Conservation (phyloP, 2,329 filamentous ascomycete genomes). For the Penicillium italicum region DNA sequence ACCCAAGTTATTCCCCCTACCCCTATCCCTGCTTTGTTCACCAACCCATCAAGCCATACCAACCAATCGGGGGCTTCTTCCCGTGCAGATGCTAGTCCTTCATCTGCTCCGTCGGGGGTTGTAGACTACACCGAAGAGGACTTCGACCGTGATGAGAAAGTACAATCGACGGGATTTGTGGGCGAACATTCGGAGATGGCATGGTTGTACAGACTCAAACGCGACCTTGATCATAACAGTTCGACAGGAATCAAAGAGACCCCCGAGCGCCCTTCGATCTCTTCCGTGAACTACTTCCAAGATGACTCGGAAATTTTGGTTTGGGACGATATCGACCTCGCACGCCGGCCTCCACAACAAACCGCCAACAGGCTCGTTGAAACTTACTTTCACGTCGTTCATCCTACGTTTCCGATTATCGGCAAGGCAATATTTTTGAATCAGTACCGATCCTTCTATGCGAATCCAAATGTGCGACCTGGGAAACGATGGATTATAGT, state of each 20-base stretch:
- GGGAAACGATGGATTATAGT: constrained; percentile 43
- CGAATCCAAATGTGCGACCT: constrained; percentile 30
- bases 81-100: constrained; percentile 14
- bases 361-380: constrained; percentile 41
- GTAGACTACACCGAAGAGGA: constrained; percentile 45
- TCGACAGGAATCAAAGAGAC: constrained; percentile 16
- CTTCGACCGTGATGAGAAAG: constrained; percentile 40
- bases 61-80: neutral
- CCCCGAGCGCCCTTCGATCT: constrained; percentile 27
- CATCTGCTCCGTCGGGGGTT: constrained; percentile 32
- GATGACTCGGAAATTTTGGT: constrained; percentile 38
- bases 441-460: constrained; percentile 40
- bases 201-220: constrained; percentile 43
- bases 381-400: constrained; percentile 39
- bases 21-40: constrained; percentile 7
- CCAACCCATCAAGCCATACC: neutral
- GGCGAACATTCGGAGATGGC: constrained; percentile 46
- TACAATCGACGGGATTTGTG: constrained; percentile 41
- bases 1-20: neutral
- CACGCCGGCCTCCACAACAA: constrained; percentile 35
- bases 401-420: constrained; percentile 44
- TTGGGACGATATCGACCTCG: constrained; percentile 36
- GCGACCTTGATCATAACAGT: constrained; percentile 32
- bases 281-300: constrained; percentile 39
- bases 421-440: constrained; percentile 38